Conservation (phyloP, 2,329 filamentous ascomycete species). For the Fusarium sp. region DNA sequence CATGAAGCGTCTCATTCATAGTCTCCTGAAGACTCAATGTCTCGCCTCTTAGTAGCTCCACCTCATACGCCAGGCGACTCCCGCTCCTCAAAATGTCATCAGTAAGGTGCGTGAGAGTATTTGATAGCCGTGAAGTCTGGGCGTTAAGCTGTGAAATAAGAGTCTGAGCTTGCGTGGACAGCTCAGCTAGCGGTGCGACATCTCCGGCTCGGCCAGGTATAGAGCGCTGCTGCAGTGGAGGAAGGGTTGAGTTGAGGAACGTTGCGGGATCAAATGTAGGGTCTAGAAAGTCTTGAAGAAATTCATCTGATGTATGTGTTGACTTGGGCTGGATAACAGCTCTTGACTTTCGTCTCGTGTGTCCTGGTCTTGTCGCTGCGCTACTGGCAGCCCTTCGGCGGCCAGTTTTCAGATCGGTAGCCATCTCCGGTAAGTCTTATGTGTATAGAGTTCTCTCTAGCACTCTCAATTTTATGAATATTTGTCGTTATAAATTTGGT, state of each 20-base stretch:
- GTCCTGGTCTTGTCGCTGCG: constrained; percentile 53
- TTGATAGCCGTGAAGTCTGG: constrained; percentile 84
- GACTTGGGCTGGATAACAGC: constrained; percentile 60
- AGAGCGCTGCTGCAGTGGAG: constrained; percentile 66
- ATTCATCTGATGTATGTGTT: constrained; percentile 74
- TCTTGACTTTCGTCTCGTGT: constrained; percentile 52
- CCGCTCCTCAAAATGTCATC: constrained; percentile 94
- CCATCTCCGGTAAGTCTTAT: constrained; percentile 31
- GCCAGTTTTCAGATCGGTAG: constrained; percentile 44
- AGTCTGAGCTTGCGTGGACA: constrained; percentile 83
- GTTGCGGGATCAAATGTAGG: constrained; percentile 83
- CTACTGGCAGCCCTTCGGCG: constrained; percentile 61
- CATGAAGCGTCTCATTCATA: constrained; percentile 74
- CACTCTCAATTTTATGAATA: neutral
- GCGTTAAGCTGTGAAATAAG: constrained; percentile 89
- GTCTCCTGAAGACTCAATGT: constrained; percentile 82
- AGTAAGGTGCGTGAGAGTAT: constrained; percentile 85
- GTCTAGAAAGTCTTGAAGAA: constrained; percentile 78
- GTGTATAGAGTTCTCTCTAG: neutral
- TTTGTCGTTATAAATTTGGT: neutral
- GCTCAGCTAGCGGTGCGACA: constrained; percentile 72
- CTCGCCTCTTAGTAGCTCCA: constrained; percentile 91
- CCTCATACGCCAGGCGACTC: constrained; percentile 89
- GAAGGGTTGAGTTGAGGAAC: constrained; percentile 84
- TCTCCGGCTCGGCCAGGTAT: constrained; percentile 41